These are phyloP conservation scores for Yamadazyma kanchanaburiensis DNA, from an alignment of 1,139 yeast species.

Conservation along the genomic window DNA sequence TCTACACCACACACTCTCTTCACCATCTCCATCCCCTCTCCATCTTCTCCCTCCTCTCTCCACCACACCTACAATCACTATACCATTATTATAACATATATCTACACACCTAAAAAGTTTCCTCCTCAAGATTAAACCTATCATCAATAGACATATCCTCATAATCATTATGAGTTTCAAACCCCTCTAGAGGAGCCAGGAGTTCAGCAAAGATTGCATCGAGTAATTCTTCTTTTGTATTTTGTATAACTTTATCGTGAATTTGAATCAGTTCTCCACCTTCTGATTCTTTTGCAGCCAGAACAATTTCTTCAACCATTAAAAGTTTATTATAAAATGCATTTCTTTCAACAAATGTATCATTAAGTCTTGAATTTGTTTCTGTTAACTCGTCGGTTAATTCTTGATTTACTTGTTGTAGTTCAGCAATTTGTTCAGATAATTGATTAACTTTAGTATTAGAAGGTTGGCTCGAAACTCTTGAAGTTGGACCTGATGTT, in stretches of 20 bases:
- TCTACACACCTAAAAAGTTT: constrained; percentile 9
- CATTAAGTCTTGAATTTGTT: constrained; percentile 49
- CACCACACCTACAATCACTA: neutral
- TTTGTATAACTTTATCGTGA: constrained; percentile 6
- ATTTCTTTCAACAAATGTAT: constrained; percentile 75
- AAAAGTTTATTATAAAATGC: constrained; percentile 88
- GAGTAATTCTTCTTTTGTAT: constrained; percentile 6
- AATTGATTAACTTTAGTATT: constrained; percentile 17
- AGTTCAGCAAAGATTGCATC: constrained; percentile 7
- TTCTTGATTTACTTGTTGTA: constrained; percentile 34
- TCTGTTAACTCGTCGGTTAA: constrained; percentile 52
- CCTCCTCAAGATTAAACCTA: constrained; percentile 11
- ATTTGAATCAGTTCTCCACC: constrained; percentile 8
- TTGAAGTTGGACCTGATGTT: neutral
- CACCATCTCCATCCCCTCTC: too few relatives aligned
- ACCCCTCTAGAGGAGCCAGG: constrained; percentile 9
- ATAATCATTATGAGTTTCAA: constrained; percentile 4
- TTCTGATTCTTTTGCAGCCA: constrained; percentile 45
- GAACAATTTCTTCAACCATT: constrained; percentile 80
- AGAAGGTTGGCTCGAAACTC: neutral
- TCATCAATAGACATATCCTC: constrained; percentile 6
- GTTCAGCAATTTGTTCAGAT: constrained; percentile 18
- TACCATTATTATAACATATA: too few relatives aligned
- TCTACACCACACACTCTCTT: too few relatives aligned
- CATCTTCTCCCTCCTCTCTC: too few relatives aligned